phyloP scores from a whole-genome alignment of 768 basidiomycete species.

The Mycena belliarum region DNA sequence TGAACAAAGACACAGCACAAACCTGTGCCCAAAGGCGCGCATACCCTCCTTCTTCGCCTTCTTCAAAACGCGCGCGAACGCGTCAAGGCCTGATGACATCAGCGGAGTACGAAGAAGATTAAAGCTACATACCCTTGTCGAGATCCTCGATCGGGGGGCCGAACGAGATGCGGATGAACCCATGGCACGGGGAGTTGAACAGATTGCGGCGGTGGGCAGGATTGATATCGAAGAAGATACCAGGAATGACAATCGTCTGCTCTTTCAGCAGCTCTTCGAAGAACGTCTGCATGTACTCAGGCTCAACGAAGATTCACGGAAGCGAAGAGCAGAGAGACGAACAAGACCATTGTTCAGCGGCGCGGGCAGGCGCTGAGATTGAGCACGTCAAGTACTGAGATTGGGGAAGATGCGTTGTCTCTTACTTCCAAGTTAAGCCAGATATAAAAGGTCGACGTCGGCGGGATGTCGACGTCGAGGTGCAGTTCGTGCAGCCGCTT shows the following conservation, averaged over 20 bases:
- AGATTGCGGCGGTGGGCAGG: constrained; percentile 84
- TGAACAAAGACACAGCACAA: background rate
- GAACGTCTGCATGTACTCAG: constrained; percentile 58
- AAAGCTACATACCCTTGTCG: constrained; percentile 57
- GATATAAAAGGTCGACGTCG: constrained; percentile 87
- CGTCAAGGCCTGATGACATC: constrained; percentile 66
- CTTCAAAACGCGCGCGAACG: constrained; percentile 77
- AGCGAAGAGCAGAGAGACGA: constrained; percentile 28
- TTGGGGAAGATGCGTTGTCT: no score
- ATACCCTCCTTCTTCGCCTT: constrained; percentile 66
- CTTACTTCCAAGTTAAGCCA: constrained; percentile 93
- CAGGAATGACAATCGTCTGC: constrained; percentile 88
- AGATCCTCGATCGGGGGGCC: constrained; percentile 80
- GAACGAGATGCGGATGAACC: constrained; percentile 86
- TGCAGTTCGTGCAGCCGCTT: constrained; percentile 76
- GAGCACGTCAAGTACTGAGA: no score
- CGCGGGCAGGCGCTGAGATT: constrained; percentile 65
- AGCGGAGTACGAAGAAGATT: background rate
- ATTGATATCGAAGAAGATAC: constrained; percentile 87
- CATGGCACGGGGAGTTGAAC: constrained; percentile 88
- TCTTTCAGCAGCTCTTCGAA: constrained; percentile 93
- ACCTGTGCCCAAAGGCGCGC: constrained; percentile 54
- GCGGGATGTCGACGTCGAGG: constrained; percentile 75
- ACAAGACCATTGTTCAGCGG: constrained; percentile 89
- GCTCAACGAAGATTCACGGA: background rate